These are phyloP conservation scores for Tricholoma sp. DNA, from an alignment of 768 basidiomycete genomes.

Conservation along the genomic window DNA sequence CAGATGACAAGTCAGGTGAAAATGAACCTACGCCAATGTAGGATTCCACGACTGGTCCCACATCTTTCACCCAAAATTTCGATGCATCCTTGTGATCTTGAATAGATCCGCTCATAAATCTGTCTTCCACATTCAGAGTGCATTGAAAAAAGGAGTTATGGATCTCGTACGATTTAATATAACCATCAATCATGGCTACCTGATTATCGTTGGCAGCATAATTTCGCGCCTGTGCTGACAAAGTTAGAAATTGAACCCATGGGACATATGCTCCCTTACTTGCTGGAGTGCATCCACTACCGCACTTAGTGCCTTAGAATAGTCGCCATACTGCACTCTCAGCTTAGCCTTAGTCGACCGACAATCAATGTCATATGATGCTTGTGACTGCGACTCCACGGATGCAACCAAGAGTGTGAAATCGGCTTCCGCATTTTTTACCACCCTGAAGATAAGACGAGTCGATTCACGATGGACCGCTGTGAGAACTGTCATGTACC, in stretches of 20 bases:
- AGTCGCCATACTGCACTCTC: slow-evolving; percentile 74
- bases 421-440: slow-evolving; percentile 56
- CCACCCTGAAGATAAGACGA: slow-evolving; percentile 40
- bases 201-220: slow-evolving; percentile 73
- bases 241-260: background rate
- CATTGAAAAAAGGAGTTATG: background rate
- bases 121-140: slow-evolving; percentile 19
- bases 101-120: slow-evolving; percentile 76
- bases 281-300: slow-evolving; percentile 53
- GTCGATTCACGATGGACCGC: background rate
- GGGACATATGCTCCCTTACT: slow-evolving; percentile 27
- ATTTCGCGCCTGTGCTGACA: slow-evolving; percentile 54
- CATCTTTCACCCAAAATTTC: slow-evolving; percentile 78
- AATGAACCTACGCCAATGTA: slow-evolving; percentile 60
- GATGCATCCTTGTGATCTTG: slow-evolving; percentile 77
- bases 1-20: background rate
- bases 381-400: slow-evolving; percentile 34
- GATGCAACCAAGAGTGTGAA: slow-evolving; percentile 79
- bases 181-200: slow-evolving; percentile 66
- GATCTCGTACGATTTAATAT: slow-evolving; percentile 64
- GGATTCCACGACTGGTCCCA: slow-evolving; percentile 83
- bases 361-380: slow-evolving; percentile 42
- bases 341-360: slow-evolving; percentile 43
- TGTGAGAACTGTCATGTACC: slow-evolving; percentile 34
- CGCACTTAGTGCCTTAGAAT: slow-evolving; percentile 48